Percentiles rank a stretch among this genome's conserved stretches.
Conservation (phyloP, 2,329 filamentous ascomycete genomes). For the Gnomoniopsis smithogilvyi region DNA sequence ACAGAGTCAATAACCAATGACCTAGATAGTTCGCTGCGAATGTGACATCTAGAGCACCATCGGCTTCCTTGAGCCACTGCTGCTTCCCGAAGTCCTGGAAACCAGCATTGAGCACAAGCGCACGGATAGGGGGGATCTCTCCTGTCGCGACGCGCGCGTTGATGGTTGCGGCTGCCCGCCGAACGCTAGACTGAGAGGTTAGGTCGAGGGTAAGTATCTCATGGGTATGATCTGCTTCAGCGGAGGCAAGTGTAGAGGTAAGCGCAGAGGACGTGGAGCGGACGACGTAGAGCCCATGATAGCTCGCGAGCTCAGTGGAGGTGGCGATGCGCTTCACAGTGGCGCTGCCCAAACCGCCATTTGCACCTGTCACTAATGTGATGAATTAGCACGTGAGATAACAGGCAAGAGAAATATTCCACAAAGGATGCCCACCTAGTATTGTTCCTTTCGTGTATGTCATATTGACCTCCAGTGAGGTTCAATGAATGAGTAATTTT, state of each 20-base stretch:
- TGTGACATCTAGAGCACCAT: slow-evolving; percentile 16
- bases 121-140: neutral
- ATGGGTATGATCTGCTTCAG: slow-evolving; percentile 25
- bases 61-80: slow-evolving; percentile 13
- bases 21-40: slow-evolving; percentile 18
- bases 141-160: slow-evolving; percentile 20
- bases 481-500: too few species aligned
- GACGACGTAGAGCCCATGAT: slow-evolving; percentile 34
- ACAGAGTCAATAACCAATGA: slow-evolving; percentile 20
- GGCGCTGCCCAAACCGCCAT: slow-evolving; percentile 36
- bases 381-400: too few species aligned
- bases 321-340: slow-evolving; percentile 29
- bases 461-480: too few species aligned
- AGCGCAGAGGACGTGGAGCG: slow-evolving; percentile 31
- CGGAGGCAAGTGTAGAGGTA: slow-evolving; percentile 22
- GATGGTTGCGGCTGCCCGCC: slow-evolving; percentile 24
- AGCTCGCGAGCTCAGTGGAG: slow-evolving; percentile 28
- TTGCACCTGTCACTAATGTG: slow-evolving; percentile 35
- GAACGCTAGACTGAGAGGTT: slow-evolving; percentile 25
- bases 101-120: neutral
- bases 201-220: slow-evolving; percentile 32
- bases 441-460: too few species aligned
- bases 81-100: slow-evolving; percentile 6
- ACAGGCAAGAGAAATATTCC: too few species aligned
- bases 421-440: too few species aligned